phyloP scores from a whole-genome alignment of 2,329 filamentous ascomycete species.

The Xylariaceae sp. region DNA sequence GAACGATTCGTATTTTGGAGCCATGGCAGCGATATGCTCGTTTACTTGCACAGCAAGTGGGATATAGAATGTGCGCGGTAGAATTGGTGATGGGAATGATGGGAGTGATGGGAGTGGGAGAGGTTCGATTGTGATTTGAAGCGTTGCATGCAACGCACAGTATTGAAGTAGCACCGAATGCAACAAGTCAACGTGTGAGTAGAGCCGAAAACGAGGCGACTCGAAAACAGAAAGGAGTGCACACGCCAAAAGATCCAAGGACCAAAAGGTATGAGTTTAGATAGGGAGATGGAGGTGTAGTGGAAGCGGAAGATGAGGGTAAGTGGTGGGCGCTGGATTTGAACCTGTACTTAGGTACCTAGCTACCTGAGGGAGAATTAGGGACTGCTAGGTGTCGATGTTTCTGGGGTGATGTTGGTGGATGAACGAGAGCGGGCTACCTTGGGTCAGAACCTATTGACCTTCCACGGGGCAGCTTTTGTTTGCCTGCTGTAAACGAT shows the following conservation, averaged over 20 bases:
- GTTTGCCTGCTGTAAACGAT: conserved; percentile 6
- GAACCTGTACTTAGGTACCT: too few species aligned
- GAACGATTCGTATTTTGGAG: conserved; percentile 28
- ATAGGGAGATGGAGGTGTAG: background rate
- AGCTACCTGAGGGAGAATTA: background rate
- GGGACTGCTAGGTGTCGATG: background rate
- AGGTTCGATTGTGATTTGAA: background rate
- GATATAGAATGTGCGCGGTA: background rate
- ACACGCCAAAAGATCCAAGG: conserved; percentile 1
- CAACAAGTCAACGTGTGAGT: background rate
- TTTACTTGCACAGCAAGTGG: background rate
- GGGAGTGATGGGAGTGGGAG: too few species aligned
- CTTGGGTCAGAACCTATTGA: background rate
- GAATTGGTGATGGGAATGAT: background rate
- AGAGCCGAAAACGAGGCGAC: background rate
- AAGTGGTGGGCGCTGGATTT: background rate
- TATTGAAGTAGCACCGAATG: background rate
- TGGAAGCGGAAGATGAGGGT: background rate
- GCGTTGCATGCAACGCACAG: background rate
- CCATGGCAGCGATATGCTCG: conserved; percentile 11
- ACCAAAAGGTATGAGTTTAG: background rate
- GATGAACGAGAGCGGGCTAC: background rate
- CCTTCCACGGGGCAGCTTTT: background rate
- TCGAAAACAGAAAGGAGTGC: background rate
- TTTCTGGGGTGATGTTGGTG: background rate